Evolutionary conservation across 495 filamentous ascomycete genomes (phyloP), one percentile per base, ranked within the genome.

Genomic region (Aspergillus homomorphus): DNA sequence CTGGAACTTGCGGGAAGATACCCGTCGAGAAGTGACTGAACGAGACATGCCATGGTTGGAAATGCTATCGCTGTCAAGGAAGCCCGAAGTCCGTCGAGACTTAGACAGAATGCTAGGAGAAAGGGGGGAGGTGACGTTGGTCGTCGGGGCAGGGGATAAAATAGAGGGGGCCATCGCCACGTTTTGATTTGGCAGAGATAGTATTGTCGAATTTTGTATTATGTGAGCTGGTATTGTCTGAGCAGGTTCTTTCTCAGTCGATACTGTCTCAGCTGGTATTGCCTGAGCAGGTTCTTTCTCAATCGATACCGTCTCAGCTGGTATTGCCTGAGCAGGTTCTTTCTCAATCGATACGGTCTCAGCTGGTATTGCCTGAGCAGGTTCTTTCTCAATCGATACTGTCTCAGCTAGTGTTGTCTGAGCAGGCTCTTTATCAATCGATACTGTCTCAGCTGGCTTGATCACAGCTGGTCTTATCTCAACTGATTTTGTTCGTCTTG

Each of bases 1-100:
- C 30, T 55, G 46, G 22, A 60, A 22, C 51, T 67, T 73, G n/a
- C 68, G 64, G 0, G 66, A 70, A 16, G 57, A 54, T 19, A 57
- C 58, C 54, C 59, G 38, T 49, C 64, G 55, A 4, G 63, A 61
- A 16, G 58, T 49, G 14, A 60, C 52, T 9, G 59, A 56, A 28
- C 45, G 53, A 51, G 33, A 58, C 46, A 58, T 42, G 4, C 56
- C 45, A 51, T 49, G 16, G 48, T 55, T 55, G 18, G 56, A 58
- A 22, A 51, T 23, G 28, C 26, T 52, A 28, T 58, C 56, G 8
- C 54, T 56, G 20, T 61, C 54, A 6, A 56, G 38, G 19, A 53
- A 44, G 3, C 54, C 59, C 16, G 59, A 57, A 5, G 46, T 54
- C 22, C 53, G 54, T 38, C 54, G 44, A 19, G 54, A 54, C 9